These are phyloP conservation scores for Penicillium bovifimosum DNA, from an alignment of 495 filamentous ascomycete genomes.

Conservation along the genomic window DNA sequence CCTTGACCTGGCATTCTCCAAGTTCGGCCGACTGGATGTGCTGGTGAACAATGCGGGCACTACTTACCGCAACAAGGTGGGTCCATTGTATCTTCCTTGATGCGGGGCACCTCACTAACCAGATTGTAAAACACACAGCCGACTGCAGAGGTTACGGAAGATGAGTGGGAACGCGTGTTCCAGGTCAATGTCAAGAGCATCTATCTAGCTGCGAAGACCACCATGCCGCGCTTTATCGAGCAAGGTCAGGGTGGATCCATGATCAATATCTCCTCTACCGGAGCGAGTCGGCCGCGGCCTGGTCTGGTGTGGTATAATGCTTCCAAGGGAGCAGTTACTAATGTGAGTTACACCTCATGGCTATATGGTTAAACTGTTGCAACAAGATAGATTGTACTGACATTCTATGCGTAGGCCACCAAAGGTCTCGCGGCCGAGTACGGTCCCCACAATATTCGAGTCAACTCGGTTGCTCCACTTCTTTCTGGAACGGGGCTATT, in stretches of 20 bases:
- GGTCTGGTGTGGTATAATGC: constrained; percentile 68
- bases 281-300: constrained; percentile 57
- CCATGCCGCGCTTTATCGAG: constrained; percentile 50
- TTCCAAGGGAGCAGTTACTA: constrained; percentile 60
- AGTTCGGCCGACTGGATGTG: constrained; percentile 51
- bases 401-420: constrained; percentile 37
- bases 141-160: constrained; percentile 57
- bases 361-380: no score
- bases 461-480: constrained; percentile 59
- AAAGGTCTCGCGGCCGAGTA: constrained; percentile 66
- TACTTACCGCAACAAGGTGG: constrained; percentile 60
- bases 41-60: constrained; percentile 69
- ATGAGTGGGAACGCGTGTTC: constrained; percentile 62
- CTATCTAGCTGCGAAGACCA: constrained; percentile 47
- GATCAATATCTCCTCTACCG: constrained; percentile 63
- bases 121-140: constrained; percentile 27
- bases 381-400: no score
- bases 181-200: constrained; percentile 62
- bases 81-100: background rate
- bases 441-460: constrained; percentile 58
- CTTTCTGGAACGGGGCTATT: constrained; percentile 61
- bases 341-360: no score
- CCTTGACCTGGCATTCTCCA: constrained; percentile 40
- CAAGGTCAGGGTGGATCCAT: constrained; percentile 55
- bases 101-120: constrained; percentile 2